These are phyloP conservation scores for Vitis hybrid DNA, from an alignment of 177 flowering plant genomes.

Conservation along the genomic window DNA sequence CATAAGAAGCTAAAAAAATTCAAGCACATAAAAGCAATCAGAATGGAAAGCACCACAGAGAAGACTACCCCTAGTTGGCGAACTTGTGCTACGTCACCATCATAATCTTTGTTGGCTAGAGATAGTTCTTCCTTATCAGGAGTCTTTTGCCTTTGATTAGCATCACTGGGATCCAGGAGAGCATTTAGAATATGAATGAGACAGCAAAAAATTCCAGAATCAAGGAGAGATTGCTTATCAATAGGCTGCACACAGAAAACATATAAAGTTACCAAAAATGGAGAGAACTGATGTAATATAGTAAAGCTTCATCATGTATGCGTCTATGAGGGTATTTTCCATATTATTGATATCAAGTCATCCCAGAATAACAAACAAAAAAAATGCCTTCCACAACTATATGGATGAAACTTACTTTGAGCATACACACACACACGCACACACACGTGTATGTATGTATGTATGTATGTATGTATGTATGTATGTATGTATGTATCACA, in stretches of 20 bases:
- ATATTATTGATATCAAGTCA: too few species aligned
- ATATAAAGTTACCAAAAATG: not conserved
- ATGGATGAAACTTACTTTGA: too few species aligned
- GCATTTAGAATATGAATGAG: slow-evolving; percentile 86
- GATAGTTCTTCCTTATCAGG: slow-evolving; percentile 26
- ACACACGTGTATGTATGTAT: too few species aligned
- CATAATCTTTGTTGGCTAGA: slow-evolving; percentile 20
- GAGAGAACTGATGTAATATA: not conserved
- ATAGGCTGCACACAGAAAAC: slow-evolving; percentile 59
- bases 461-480: too few species aligned
- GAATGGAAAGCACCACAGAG: not conserved
- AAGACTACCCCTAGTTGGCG: slow-evolving; percentile 81
- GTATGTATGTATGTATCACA: not conserved
- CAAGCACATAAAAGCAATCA: not conserved
- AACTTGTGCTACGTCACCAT: slow-evolving; percentile 34
- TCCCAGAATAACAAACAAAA: too few species aligned
- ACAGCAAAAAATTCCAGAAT: slow-evolving; percentile 97
- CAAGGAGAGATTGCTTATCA: slow-evolving; percentile 95
- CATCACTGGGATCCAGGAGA: slow-evolving; percentile 59
- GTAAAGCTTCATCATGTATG: not conserved
- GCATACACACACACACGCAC: too few species aligned
- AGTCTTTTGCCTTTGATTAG: slow-evolving; percentile 26
- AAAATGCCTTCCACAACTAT: too few species aligned
- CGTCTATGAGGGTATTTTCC: not conserved
- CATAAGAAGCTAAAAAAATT: not conserved